Conservation (phyloP, 805 yeast species). For the Barnettozyma pratensis region DNA sequence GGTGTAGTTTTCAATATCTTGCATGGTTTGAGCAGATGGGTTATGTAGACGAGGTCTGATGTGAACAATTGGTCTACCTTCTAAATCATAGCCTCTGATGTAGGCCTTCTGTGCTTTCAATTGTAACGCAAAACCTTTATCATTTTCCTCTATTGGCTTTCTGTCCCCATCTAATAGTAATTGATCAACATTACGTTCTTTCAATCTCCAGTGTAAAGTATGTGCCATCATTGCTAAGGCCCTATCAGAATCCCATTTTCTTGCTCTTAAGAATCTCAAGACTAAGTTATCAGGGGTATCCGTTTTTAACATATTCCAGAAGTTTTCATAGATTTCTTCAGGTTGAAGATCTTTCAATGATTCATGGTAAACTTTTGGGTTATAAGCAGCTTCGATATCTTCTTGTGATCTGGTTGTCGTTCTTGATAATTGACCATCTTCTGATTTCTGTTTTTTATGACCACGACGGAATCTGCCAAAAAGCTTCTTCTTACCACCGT, state of each 20-base stretch:
- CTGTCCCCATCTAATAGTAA: slow-evolving; percentile 71
- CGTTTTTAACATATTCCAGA: slow-evolving; percentile 60
- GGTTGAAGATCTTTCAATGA: slow-evolving; percentile 49
- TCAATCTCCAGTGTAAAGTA: slow-evolving; percentile 71
- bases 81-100: slow-evolving; percentile 67
- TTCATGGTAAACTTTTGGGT: slow-evolving; percentile 39
- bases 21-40: slow-evolving; percentile 59
- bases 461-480: slow-evolving; percentile 22
- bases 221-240: slow-evolving; percentile 66
- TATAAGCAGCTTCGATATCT: slow-evolving; percentile 27
- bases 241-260: slow-evolving; percentile 75
- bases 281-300: slow-evolving; percentile 80
- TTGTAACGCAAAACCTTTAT: slow-evolving; percentile 37
- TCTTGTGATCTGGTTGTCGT: slow-evolving; percentile 25
- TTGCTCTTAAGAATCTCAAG: slow-evolving; percentile 76
- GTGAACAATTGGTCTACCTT: slow-evolving; percentile 73
- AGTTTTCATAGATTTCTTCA: slow-evolving; percentile 41
- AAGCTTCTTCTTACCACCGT: slow-evolving; percentile 20
- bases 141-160: slow-evolving; percentile 42
- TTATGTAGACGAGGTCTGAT: slow-evolving; percentile 77
- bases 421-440: slow-evolving; percentile 15
- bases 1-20: slow-evolving; percentile 73
- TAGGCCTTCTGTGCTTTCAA: slow-evolving; percentile 61
- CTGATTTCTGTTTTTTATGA: slow-evolving; percentile 7
- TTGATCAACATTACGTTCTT: slow-evolving; percentile 55